These are phyloP conservation scores for Russula vinacea DNA, from an alignment of 768 basidiomycete genomes.

Conservation along the genomic window DNA sequence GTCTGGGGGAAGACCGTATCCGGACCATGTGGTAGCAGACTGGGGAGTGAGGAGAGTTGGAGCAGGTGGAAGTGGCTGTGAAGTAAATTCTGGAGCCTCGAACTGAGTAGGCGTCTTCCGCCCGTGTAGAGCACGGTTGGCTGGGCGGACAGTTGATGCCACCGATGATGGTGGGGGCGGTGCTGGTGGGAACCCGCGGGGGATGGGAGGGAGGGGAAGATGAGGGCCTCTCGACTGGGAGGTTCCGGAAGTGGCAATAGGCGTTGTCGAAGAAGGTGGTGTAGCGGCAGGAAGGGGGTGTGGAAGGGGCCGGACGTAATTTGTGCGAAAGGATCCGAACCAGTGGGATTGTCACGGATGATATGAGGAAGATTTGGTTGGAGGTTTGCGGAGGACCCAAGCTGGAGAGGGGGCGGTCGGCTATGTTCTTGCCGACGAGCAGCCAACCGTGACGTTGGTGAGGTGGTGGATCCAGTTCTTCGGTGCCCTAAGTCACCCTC, in stretches of 20 bases:
- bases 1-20: conserved; percentile 57
- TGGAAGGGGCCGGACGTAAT: conserved; percentile 47
- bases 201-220: conserved; percentile 68
- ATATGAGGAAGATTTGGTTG: conserved; percentile 69
- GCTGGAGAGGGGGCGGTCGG: conserved; percentile 79
- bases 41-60: conserved; percentile 36
- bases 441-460: conserved; percentile 31
- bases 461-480: conserved; percentile 25
- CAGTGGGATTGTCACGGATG: conserved; percentile 54
- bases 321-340: conserved; percentile 49
- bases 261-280: conserved; percentile 30
- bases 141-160: conserved; percentile 36
- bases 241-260: conserved; percentile 40
- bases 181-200: conserved; percentile 54
- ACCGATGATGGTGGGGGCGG: conserved; percentile 33
- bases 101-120: conserved; percentile 57
- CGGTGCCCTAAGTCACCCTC: conserved; percentile 30
- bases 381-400: conserved; percentile 48
- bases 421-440: conserved; percentile 46
- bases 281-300: conserved; percentile 37
- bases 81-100: conserved; percentile 44
- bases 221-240: conserved; percentile 46
- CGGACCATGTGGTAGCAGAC: conserved; percentile 30
- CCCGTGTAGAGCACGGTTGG: conserved; percentile 33
- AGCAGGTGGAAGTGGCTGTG: conserved; percentile 38